Base-by-base conservation (phyloP, 139 green algal species). In the Chlamydomonas applanata region DNA sequence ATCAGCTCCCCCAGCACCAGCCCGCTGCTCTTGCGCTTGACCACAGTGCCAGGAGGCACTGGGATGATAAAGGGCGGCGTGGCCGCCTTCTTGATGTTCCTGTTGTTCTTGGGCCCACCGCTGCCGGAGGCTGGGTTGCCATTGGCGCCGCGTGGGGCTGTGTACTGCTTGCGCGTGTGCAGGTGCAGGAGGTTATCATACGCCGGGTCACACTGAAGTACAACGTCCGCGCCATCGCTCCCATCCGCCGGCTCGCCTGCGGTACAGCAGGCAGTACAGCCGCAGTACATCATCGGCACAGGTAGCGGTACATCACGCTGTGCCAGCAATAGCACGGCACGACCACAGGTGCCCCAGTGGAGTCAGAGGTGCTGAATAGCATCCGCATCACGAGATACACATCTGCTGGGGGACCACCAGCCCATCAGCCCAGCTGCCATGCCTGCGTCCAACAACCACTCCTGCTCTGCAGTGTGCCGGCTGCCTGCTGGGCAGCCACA, bases 11-110 rank as follows among this genome's bases (percentile, higher is more conserved):
- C 90, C 35, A 94, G 64, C 62, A 91, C 75, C 44, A 72, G 69
- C 11, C 87, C 87, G 13, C 40, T 86, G 65, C 78, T 75, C 75
- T 88, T 90, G 4, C 85, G 75, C 82, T 91, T 93, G 20, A 95
- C 82, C 29, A 93, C 88, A 13, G 90, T 95, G 25, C 89, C 89
- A 22, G 81, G 85, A 4, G 89, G 89, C 33, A 94, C 89, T 14
- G 82, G 79, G 24, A 94, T 81, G 53, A 82, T 59, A 32, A 91
- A 74, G 3, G 85, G 66, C 0, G 78, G 62, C 7, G 87, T 88
- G 11, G n/a, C 44, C 17, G 67, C 72, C 65, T 89, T 88, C 49
- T 76, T 78, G 3, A 82, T 77, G 32, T 79, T 45, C 20, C 61
- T 76, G 72, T 88, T 88, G 20, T 73, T 60, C 82, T 90, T 90